Conservation (phyloP, 805 yeast genomes). For the Kodamaea kaohsiungensis region DNA sequence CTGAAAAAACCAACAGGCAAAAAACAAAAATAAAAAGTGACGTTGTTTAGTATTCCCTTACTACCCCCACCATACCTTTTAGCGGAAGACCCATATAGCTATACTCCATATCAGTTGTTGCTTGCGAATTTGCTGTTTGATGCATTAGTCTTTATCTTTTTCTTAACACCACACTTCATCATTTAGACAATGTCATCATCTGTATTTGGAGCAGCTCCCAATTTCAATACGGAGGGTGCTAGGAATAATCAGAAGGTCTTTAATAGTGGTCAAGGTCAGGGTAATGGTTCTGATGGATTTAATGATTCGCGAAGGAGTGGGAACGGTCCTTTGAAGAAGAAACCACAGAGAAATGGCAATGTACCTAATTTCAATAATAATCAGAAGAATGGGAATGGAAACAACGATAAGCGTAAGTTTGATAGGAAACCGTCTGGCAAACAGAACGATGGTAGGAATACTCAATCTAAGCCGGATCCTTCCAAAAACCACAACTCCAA, state of each 20-base stretch:
- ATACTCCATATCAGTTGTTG: not conserved
- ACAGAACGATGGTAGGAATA: not conserved
- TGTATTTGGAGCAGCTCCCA: slow-evolving; percentile 13
- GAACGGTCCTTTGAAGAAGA: slow-evolving; percentile 8
- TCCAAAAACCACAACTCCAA: not conserved
- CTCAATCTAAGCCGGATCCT: not conserved
- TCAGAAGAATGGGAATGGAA: slow-evolving; percentile 1
- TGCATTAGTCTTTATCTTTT: not conserved
- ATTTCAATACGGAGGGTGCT: slow-evolving; percentile 6
- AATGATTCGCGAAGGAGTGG: slow-evolving; percentile 10
- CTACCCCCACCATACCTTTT: not conserved
- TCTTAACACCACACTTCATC: not conserved
- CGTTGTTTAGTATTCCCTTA: not conserved
- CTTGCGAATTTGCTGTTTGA: not conserved
- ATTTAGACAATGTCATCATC: slow-evolving; percentile 10
- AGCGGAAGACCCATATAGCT: not conserved
- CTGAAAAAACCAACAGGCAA: not conserved
- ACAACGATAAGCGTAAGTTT: slow-evolving; percentile 6
- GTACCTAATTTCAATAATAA: not conserved
- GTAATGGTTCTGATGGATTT: slow-evolving; percentile 1
- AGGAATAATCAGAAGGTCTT: slow-evolving; percentile 6
- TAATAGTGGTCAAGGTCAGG: slow-evolving; percentile 1
- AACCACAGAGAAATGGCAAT: not conserved
- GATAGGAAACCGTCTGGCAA: not conserved
- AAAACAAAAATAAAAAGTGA: slow-evolving; percentile 3